Base-by-base conservation (phyloP, 1,284 basidiomycete species). In the Sphagnurus paluster region DNA sequence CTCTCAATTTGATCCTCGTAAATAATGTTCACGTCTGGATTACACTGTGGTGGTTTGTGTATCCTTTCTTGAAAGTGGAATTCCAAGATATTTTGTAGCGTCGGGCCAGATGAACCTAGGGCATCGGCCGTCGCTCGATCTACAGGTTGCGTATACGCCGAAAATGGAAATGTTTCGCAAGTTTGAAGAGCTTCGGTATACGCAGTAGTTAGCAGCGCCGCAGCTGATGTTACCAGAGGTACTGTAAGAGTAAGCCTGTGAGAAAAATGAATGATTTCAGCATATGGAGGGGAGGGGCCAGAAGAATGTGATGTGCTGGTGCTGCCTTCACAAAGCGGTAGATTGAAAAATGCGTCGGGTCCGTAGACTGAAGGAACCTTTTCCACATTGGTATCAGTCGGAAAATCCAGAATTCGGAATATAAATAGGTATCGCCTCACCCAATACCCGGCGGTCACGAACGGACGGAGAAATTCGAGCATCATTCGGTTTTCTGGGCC, bases 281-380 rank as follows among this genome's bases (percentile, higher is more conserved):
- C 50, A 17, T 50, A 48, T 8, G 60, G 54, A 11, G 69, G 63
- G 7, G 63, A 46, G 14, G 59, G 64, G 4, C 65, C 59, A 26
- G 66, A 66, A 34, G 58, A 63, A 38, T 56, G 55, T 7, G 48
- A 29, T 16, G 50, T 14, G 8, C 51, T 45, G 5, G 58, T 59
- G 17, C 61, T 49, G 2, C 57, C 54, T 24, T 50, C 53, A 34
- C 63, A 65, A 26, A 70, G 42, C 4, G 75, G 73, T 11, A 73
- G 55, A 24, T 64, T 56, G 50, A 72, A 71, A 52, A 63, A 64
- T 17, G 61, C 48, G 48, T 74, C 71, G 5, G 69, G 67, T 29
- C 65, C 70, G 49, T 70, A 68, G 19, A 65, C 29, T 3, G 69
- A 70, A n/a, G 74, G 64, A 46, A 68, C 63, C 75, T 76, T 35